These are phyloP conservation scores for Dacryopinax spathularia DNA, from an alignment of 768 basidiomycete genomes.

Conservation along the genomic window DNA sequence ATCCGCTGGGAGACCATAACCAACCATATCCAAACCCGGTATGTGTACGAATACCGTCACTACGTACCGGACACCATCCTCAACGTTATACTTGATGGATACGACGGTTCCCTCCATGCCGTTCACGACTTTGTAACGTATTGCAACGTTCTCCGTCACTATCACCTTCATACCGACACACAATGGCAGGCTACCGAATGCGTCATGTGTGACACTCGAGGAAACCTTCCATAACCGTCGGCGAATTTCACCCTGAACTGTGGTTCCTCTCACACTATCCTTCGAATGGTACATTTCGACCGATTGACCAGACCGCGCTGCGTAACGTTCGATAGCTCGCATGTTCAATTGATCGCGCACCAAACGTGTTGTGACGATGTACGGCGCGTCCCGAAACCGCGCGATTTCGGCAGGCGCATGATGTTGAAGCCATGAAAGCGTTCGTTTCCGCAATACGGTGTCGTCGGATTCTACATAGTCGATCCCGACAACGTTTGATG, in stretches of 20 bases:
- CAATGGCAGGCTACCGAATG: background rate
- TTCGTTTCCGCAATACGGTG: too few relatives aligned
- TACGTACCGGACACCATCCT: constrained; percentile 11
- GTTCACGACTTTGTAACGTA: background rate
- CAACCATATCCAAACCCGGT: constrained; percentile 13
- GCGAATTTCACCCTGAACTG: background rate
- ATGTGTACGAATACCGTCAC: constrained; percentile 21
- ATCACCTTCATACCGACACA: background rate
- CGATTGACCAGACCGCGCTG: background rate
- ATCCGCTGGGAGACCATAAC: background rate
- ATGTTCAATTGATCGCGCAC: too few relatives aligned
- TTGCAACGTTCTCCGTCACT: constrained; percentile 6
- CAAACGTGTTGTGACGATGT: too few relatives aligned
- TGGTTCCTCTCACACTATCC: background rate
- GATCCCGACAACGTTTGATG: too few relatives aligned
- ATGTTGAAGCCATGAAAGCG: too few relatives aligned
- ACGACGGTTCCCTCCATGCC: background rate
- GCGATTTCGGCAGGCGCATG: too few relatives aligned
- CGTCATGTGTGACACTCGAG: background rate
- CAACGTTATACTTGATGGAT: constrained; percentile 6
- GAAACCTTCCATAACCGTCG: background rate
- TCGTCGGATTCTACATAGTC: too few relatives aligned
- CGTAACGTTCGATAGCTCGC: too few relatives aligned
- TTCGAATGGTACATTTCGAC: background rate
- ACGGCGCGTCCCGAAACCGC: too few relatives aligned